Evolutionary conservation across 2,329 filamentous ascomycete genomes (phyloP), one percentile per base, ranked within the genome.

Genomic region (Cucurbitaria berberidis): DNA sequence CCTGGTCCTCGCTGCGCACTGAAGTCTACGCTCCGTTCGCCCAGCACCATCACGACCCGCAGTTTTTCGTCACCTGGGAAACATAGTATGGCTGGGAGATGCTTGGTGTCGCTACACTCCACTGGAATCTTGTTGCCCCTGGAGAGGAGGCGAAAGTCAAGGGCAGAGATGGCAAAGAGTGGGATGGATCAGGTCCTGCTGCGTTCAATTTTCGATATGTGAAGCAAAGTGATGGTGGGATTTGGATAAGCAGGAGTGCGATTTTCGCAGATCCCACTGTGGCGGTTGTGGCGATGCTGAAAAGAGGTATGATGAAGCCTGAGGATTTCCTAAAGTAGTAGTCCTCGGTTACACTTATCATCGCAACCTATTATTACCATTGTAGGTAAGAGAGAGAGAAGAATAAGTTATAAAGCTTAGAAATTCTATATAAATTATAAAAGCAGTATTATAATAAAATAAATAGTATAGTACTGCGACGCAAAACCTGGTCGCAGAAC

Each of bases 281-380:
- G 26, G 57, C 51, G 16, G 29, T 57, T 5, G 53, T 55, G 19
- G 43, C 10, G 1, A 60, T 60, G 53, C 11, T 60, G 45, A 60
- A 57, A 45, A 45, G 53, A 13, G 53, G 57, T 3, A 57, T 60
- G 53, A 51, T 60, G 51, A 60, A 60, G 42, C 39, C 53, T 1
- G 57, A 57, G 42, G 57, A 60, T 45, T 36, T 60, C 45, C 13
- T 60, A 11, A 57, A 60, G 45, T 60, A 51, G 32, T 16, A 24
- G 18, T 16, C 5, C 5, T 9, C n/a, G n/a, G n/a, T n/a, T n/a
- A n/a, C n/a, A n/a, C n/a, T n/a, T n/a, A n/a, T n/a, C n/a, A n/a
- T n/a, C n/a, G n/a, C n/a, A n/a, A n/a, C n/a, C n/a, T n/a, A n/a
- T n/a, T n/a, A n/a, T n/a, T n/a, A n/a, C n/a, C n/a, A n/a, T n/a